Evolutionary conservation across 495 filamentous ascomycete genomes (phyloP), one percentile per base, ranked within the genome.

Genomic region (Aspergillus haitiensis): DNA sequence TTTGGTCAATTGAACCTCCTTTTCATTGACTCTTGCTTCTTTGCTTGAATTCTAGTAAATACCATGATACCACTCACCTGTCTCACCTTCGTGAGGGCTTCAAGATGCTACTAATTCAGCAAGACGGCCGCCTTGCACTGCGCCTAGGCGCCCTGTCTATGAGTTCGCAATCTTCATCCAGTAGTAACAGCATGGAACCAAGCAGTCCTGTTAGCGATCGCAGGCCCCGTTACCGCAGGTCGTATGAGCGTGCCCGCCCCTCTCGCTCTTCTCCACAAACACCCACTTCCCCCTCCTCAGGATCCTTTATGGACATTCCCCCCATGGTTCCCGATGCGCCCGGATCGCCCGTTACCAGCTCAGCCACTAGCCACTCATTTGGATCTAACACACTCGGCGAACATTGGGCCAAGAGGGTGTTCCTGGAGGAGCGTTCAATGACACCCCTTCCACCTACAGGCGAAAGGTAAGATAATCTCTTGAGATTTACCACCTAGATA

Each of bases 401-500:
- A 4, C 84, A 86, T 63, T 87, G 84, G 84, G 72, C 81, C 0
- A 75, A 67, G 39, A 68, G 73, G 21, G 75, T 84, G 6, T 85
- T 84, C 55, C 63, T 70, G 21, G 74, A 72, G 10, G 56, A 61
- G 40, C 68, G 72, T 32, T 70, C 78, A 6, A 55, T 62, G 6
- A 83, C 78, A 1, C 65, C 62, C 6, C 73, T 86, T 34, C 67
- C 64, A 6, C 58, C 63, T 18, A 55, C 66, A 3, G 73, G 75
- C 33, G 71, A 77, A 65, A 66, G 65, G 82, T 84, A 65, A 60
- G 80, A 62, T 8, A 10, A 27, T 50, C 31, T 8, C 0, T 7
- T 3, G 33, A 21, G 15, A 16, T 0, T 40, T 51, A 37, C 4
- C 27, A 33, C 18, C 34, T 7, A 5, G 27, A 2, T 31, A 12